Evolutionary conservation across 2,329 filamentous ascomycete species (phyloP), one percentile per base, ranked within the genome.

Genomic region (Didymosphaeria variabile): DNA sequence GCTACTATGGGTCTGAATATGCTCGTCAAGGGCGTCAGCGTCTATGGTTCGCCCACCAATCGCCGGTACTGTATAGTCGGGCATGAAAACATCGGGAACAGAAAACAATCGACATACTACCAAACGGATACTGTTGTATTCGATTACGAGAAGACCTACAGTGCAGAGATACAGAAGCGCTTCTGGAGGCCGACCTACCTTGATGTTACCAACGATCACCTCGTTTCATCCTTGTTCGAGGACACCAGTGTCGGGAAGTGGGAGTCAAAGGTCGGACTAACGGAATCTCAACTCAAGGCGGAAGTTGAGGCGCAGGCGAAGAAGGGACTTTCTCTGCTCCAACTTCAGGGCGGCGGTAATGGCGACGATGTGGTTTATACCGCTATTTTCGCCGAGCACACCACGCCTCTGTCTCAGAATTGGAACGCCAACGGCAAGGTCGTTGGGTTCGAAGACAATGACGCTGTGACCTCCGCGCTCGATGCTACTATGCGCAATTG

Each of bases 231-330:
- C 5, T 56, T 72, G 3, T 72, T 69, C 49, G 63, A 66, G 10
- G 68, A 71, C 29, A 67, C 67, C 5, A 67, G 47, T 42, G 65
- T 71, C 47, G 70, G 70, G 21, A 61, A 60, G 8, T 72, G 70
- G 70, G 56, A 36, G 12, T 53, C 61, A 12, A 19, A 57, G 7
- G 63, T 62, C 17, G 56, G 66, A 40, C 65, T 70, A n/a, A 65
- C 57, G 3, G 31, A 53, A 26, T 42, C 64, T 15, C 53, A 66
- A 31, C 52, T 72, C 19, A 45, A 62, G 1, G 44, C 58, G 7
- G 67, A 71, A 40, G 63, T 68, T 23, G 40, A 31, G 1, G 57
- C 59, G 5, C 64, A 67, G 31, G 55, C 32, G 7, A 38, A 51
- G 5, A 58, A 63, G 1, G 65, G 67, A 17, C 59, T 66, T 49